Base-by-base conservation (phyloP, 805 yeast genomes). In the Ogataea wickerhamii region DNA sequence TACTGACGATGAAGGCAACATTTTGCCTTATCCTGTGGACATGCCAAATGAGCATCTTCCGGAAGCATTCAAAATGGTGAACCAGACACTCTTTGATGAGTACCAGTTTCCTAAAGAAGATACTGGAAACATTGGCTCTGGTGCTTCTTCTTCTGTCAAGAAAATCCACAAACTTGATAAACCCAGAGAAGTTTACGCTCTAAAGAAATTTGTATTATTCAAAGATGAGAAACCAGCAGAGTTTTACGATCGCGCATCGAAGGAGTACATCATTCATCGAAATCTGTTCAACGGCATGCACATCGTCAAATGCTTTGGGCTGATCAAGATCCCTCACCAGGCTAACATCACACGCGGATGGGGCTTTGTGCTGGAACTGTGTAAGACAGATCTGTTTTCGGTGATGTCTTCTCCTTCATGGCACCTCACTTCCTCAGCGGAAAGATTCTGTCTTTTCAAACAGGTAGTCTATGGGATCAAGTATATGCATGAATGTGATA, bases 291-390 rank as follows among this genome's bases (percentile, higher is more conserved):
- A 68, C 8, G 77, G 77, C 45, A 68, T 79, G 31, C 91, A 85
- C 56, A 73, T 85, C 20, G 80, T 80, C 12, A 72, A 73, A 33
- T 80, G 86, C 18, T 64, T 65, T 38, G 72, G 75, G 2, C 55
- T 83, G 26, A 63, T 82, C 23, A 71, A 76, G 45, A 71, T 82
- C 7, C 84, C 82, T 35, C 74, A 82, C 7, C 78, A 80, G 22
- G 51, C 51, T 6, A 52, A 56, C 28, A 60, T 81, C 35, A 64
- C 76, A 0, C 64, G 93, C 48, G 91, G 93, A 7, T 85, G 94
- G 94, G 95, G 93, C 6, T 76, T 84, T 49, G 70, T 82, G 10
- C 62, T 84, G 60, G 89, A 83, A 49, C 71, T 68, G 28, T 82
- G 89, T 49, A 62, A 63, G 28, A 47, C 51, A 6, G 94, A 84